Evolutionary conservation across 345 rosid genomes (phyloP).

Genomic region (Citrus maxima): DNA sequence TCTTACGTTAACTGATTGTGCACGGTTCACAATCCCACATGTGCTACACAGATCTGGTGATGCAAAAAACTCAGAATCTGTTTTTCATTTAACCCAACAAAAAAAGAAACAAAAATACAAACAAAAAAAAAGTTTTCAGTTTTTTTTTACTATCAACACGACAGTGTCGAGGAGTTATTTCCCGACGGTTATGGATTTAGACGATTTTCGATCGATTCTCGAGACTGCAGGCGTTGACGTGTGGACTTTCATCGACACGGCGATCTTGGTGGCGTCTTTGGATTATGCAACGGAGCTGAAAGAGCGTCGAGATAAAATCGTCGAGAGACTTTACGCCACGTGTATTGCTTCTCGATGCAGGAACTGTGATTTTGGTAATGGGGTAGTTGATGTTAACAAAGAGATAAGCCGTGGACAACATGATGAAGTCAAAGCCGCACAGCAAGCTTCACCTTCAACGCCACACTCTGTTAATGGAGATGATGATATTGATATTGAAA

Average conservation of each 20-base stretch:
- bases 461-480: conserved; percentile 52
- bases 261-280: conserved; percentile 71
- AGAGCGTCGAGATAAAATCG: conserved; percentile 71
- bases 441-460: conserved; percentile 32
- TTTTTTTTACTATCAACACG: background rate
- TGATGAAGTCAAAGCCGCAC: conserved; percentile 12
- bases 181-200: conserved; percentile 61
- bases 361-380: conserved; percentile 54
- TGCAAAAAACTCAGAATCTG: conserved; percentile 6
- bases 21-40: background rate
- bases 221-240: conserved; percentile 86
- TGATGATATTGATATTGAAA: conserved; percentile 17
- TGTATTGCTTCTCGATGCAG: conserved; percentile 52
- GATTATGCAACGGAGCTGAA: conserved; percentile 68
- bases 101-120: too few species aligned
- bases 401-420: conserved; percentile 25
- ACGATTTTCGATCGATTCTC: conserved; percentile 71
- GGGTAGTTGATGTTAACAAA: conserved; percentile 21
- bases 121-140: background rate
- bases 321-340: conserved; percentile 71
- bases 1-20: background rate
- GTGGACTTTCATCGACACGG: conserved; percentile 87
- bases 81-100: background rate
- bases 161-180: background rate
- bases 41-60: conserved; percentile 35